phyloP scores from a whole-genome alignment of 2,329 filamentous ascomycete genomes.

The Botryotinia narcissicola region DNA sequence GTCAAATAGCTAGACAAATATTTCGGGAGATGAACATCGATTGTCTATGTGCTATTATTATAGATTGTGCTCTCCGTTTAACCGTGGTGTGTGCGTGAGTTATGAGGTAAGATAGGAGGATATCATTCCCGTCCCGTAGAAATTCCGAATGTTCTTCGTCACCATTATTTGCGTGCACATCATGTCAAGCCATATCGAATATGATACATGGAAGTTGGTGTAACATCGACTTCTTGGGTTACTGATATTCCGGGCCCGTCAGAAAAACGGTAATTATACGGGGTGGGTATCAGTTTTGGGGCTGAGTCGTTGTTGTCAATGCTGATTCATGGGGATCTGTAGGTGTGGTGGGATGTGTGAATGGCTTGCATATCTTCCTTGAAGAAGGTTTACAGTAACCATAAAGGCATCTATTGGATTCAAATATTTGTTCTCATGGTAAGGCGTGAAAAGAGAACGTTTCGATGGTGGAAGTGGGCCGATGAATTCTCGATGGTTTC shows the following conservation, averaged over 20 bases:
- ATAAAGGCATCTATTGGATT: background rate
- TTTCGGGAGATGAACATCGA: background rate
- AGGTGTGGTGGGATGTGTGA: constrained; percentile 11
- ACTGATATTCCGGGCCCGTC: background rate
- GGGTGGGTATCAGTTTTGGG: constrained; percentile 4
- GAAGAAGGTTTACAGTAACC: background rate
- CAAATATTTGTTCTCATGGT: background rate
- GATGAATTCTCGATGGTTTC: background rate
- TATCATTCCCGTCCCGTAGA: background rate
- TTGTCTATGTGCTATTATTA: background rate
- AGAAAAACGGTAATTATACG: constrained; percentile 12
- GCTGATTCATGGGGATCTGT: constrained; percentile 11
- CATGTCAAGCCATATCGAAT: constrained; percentile 2
- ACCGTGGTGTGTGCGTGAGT: background rate
- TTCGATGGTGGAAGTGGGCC: background rate
- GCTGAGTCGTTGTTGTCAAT: constrained; percentile 17
- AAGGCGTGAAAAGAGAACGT: background rate
- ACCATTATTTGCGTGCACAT: background rate
- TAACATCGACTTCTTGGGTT: background rate
- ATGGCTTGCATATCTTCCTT: constrained; percentile 7
- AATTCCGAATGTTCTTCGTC: background rate
- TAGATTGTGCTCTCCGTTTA: background rate
- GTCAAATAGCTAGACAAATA: background rate
- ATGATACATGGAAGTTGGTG: constrained; percentile 13
- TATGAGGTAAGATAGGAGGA: constrained; percentile 4